Evolutionary conservation across 495 filamentous ascomycete genomes (phyloP).

Genomic region (Beverwykella pulmonaria): DNA sequence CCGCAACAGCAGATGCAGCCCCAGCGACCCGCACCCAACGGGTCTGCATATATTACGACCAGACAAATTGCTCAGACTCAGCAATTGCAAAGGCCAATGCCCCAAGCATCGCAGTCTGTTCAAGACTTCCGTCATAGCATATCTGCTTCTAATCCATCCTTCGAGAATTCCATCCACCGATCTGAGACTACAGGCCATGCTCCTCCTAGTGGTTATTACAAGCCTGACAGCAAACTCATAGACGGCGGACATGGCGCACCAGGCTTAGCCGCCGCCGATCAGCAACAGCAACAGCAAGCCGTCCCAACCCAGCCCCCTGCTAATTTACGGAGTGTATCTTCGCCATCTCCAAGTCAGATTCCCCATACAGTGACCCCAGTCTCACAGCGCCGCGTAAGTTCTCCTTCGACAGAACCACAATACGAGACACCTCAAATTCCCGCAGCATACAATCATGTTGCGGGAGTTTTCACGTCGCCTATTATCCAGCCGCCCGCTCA

Average conservation of each 20-base stretch:
- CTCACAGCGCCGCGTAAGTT: conserved; percentile 26
- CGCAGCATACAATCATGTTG: conserved; percentile 31
- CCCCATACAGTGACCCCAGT: conserved; percentile 6
- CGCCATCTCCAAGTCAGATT: conserved; percentile 13
- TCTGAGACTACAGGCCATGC: neutral
- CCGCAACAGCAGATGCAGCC: conserved; percentile 9
- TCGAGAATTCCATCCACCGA: conserved; percentile 8
- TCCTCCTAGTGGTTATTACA: conserved; percentile 29
- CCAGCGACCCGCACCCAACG: neutral
- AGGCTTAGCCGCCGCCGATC: neutral
- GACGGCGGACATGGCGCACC: neutral
- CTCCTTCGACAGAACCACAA: conserved; percentile 28
- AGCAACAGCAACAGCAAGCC: neutral
- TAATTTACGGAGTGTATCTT: conserved; percentile 15
- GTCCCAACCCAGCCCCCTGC: conserved; percentile 1
- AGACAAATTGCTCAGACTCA: conserved; percentile 19
- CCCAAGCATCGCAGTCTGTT: neutral
- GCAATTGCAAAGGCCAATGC: conserved; percentile 9
- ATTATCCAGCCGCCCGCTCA: neutral
- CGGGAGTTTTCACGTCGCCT: conserved; percentile 12
- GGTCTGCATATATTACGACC: conserved; percentile 29
- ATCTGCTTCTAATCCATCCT: conserved; percentile 1
- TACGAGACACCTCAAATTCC: conserved; percentile 38
- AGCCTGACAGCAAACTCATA: conserved; percentile 8
- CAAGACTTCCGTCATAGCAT: conserved; percentile 1